Percentiles rank a stretch among this genome's conserved stretches.
phyloP scores from a whole-genome alignment of 1,284 basidiomycete species.

The Puccinia polysora region DNA sequence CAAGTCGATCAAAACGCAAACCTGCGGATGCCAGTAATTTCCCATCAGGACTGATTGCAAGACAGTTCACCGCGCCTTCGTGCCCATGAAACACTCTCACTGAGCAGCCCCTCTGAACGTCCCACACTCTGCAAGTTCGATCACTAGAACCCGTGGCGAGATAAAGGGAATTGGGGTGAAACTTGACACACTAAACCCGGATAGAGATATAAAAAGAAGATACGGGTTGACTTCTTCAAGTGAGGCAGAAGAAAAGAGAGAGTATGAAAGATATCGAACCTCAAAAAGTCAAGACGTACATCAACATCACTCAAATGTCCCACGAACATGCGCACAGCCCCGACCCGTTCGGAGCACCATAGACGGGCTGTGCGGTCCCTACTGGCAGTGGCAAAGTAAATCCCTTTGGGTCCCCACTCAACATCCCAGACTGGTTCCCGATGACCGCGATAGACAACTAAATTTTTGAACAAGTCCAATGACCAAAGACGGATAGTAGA shows the following conservation, averaged over 20 bases:
- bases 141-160: constrained; percentile 95
- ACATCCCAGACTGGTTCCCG: constrained; percentile 98
- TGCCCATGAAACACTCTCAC: constrained; percentile 94
- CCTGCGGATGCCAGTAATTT: constrained; percentile 85
- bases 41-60: constrained; percentile 90
- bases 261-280: constrained; percentile 36
- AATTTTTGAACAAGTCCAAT: constrained; percentile 84
- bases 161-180: constrained; percentile 97
- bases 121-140: constrained; percentile 92
- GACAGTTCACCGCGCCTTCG: constrained; percentile 77
- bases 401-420: constrained; percentile 93
- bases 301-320: constrained; percentile 97
- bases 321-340: constrained; percentile 84
- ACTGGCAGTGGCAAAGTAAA: constrained; percentile 96
- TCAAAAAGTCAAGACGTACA: constrained; percentile 60
- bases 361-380: constrained; percentile 89
- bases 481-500: constrained; percentile 89
- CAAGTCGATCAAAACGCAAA: constrained; percentile 55
- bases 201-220: background rate
- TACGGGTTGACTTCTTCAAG: background rate
- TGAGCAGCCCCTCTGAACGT: constrained; percentile 90
- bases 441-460: constrained; percentile 92
- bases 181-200: constrained; percentile 73
- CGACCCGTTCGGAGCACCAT: constrained; percentile 89
- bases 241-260: constrained; percentile 4